Evolutionary conservation across 148 eudicot species (phyloP).

Genomic region (Agrostemma githago): DNA sequence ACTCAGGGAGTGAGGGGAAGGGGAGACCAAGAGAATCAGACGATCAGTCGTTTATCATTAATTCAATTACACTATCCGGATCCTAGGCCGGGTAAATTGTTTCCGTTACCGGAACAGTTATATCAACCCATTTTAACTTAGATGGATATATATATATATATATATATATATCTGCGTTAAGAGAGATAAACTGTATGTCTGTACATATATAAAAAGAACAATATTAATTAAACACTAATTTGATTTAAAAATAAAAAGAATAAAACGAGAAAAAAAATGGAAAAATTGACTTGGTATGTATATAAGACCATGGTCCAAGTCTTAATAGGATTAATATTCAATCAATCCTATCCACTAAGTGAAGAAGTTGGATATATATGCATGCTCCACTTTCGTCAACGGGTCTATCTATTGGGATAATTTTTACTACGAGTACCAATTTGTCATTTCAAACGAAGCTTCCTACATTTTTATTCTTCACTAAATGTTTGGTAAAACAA

Average conservation of each 20-base stretch:
- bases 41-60: too few species aligned
- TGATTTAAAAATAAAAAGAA: neutral
- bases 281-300: constrained; percentile 7
- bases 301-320: constrained; percentile 24
- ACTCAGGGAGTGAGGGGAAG: too few species aligned
- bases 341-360: constrained; percentile 22
- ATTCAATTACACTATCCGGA: too few species aligned
- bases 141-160: too few species aligned
- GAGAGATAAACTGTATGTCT: too few species aligned
- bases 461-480: neutral
- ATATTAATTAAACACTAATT: neutral
- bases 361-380: neutral
- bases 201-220: neutral
- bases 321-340: constrained; percentile 8
- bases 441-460: neutral
- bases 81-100: too few species aligned
- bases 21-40: too few species aligned
- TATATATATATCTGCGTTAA: too few species aligned
- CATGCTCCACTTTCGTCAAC: neutral
- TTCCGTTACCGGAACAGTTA: too few species aligned
- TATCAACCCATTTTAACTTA: too few species aligned
- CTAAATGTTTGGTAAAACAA: neutral
- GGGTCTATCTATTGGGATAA: neutral
- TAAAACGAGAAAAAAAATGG: neutral
- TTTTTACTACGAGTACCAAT: neutral